Percentiles rank a stretch among this genome's conserved stretches.
These are phyloP conservation scores for Lumnitzera littorea DNA, from an alignment of 345 rosid species.

Conservation along the genomic window DNA sequence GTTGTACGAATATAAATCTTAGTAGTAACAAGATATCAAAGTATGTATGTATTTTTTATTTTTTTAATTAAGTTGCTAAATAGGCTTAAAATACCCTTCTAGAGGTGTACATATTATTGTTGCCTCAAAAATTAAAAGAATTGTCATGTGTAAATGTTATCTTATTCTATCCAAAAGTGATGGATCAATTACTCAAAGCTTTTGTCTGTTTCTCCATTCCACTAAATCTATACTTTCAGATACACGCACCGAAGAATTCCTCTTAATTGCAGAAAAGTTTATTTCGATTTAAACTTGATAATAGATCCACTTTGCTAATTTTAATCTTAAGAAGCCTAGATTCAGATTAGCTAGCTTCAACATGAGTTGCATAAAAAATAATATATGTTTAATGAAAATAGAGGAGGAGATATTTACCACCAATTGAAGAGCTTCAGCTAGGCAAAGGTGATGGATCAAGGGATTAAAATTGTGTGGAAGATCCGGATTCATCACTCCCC, in stretches of 20 bases:
- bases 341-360: too few relatives aligned
- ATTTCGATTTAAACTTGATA: not conserved
- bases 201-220: not conserved
- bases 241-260: not conserved
- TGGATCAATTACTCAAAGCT: too few relatives aligned
- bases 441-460: constrained; percentile 12
- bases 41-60: too few relatives aligned
- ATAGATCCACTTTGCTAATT: not conserved
- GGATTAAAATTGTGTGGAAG: constrained; percentile 25
- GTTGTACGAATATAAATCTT: too few relatives aligned
- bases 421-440: not conserved
- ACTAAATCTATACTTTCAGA: not conserved
- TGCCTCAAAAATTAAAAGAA: too few relatives aligned
- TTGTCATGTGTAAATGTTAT: too few relatives aligned
- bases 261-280: not conserved
- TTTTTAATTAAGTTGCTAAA: too few relatives aligned
- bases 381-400: not conserved
- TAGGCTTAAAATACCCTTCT: too few relatives aligned
- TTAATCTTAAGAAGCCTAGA: too few relatives aligned
- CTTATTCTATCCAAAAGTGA: too few relatives aligned
- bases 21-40: too few relatives aligned
- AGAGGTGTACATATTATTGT: too few relatives aligned
- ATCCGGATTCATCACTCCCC: constrained; percentile 30
- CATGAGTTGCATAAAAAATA: not conserved
- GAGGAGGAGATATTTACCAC: not conserved